Percentiles rank a stretch among this genome's conserved stretches.
phyloP scores from a whole-genome alignment of 176 grass and related monocot species.

The Puccinellia tenuiflora region DNA sequence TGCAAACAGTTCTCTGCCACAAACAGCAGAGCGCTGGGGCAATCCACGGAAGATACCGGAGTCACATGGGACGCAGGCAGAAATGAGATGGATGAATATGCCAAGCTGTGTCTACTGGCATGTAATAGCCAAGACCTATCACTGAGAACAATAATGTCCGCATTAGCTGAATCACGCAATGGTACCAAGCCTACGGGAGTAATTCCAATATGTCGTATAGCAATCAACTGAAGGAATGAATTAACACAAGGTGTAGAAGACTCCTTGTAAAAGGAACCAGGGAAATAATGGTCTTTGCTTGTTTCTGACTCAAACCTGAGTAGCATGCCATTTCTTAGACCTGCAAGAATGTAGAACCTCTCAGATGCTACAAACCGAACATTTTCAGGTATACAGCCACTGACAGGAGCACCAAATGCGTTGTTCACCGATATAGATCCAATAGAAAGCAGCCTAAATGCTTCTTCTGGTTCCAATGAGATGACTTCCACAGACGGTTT shows the following conservation, averaged over 20 bases:
- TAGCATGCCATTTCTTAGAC: slow-evolving; percentile 97
- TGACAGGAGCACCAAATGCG: slow-evolving; percentile 71
- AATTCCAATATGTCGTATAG: slow-evolving; percentile 85
- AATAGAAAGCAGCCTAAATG: slow-evolving; percentile 49
- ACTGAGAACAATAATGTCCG: slow-evolving; percentile 85
- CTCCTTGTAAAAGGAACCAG: slow-evolving; percentile 36
- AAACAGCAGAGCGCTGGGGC: slow-evolving; percentile 87
- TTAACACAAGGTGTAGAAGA: slow-evolving; percentile 26
- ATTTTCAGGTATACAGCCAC: slow-evolving; percentile 94
- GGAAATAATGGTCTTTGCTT: slow-evolving; percentile 26
- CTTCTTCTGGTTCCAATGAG: slow-evolving; percentile 60
- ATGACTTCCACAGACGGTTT: slow-evolving; percentile 94
- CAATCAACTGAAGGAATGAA: slow-evolving; percentile 74
- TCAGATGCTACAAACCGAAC: slow-evolving; percentile 77
- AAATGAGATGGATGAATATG: slow-evolving; percentile 95
- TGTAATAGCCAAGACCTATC: slow-evolving; percentile 94
- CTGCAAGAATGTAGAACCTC: slow-evolving; percentile 77
- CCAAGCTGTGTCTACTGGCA: slow-evolving; percentile 80
- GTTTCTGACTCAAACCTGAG: slow-evolving; percentile 75
- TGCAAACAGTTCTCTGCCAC: slow-evolving; percentile 93
- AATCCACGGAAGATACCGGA: slow-evolving; percentile 75
- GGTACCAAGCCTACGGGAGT: slow-evolving; percentile 77
- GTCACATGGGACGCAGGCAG: slow-evolving; percentile 90
- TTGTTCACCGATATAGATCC: slow-evolving; percentile 76
- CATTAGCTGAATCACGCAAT: slow-evolving; percentile 63